Evolutionary conservation across 1,284 basidiomycete species (phyloP).

Genomic region (Mycena citricolor): DNA sequence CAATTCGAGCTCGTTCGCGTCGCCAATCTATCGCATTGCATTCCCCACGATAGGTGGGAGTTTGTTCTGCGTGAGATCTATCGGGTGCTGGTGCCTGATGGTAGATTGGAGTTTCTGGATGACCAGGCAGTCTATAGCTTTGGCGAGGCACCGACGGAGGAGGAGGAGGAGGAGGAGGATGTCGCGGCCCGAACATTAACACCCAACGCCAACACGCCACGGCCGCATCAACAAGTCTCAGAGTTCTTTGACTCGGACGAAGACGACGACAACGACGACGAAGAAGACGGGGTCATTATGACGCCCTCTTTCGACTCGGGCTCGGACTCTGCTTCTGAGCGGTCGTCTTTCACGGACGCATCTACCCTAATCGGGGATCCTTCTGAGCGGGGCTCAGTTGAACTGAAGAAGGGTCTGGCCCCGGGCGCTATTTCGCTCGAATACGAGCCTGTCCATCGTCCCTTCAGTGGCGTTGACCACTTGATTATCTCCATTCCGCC

Average conservation of each 20-base stretch:
- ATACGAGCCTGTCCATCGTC: conserved; percentile 11
- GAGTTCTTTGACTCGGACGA: conserved; percentile 20
- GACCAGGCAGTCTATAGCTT: conserved; percentile 50
- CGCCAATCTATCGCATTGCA: conserved; percentile 58
- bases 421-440: conserved; percentile 9
- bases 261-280: conserved; percentile 4
- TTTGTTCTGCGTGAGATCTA: conserved; percentile 45
- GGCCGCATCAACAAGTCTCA: conserved; percentile 8
- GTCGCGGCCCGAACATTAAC: neutral
- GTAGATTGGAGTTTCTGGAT: conserved; percentile 53
- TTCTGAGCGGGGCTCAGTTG: conserved; percentile 18
- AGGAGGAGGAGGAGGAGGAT: neutral
- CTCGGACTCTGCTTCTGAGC: conserved; percentile 14
- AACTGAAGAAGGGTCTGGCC: conserved; percentile 7
- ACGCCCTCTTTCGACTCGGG: conserved; percentile 7
- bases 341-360: conserved; percentile 19
- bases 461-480: conserved; percentile 21
- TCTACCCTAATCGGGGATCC: conserved; percentile 24
- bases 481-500: conserved; percentile 19
- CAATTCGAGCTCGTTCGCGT: conserved; percentile 56
- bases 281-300: conserved; percentile 6
- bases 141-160: conserved; percentile 18
- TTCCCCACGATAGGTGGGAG: conserved; percentile 45
- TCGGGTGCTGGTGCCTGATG: conserved; percentile 48
- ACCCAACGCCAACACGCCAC: neutral